Base-by-base conservation (phyloP, 2,329 filamentous ascomycete genomes). In the Catunica adiposa region DNA sequence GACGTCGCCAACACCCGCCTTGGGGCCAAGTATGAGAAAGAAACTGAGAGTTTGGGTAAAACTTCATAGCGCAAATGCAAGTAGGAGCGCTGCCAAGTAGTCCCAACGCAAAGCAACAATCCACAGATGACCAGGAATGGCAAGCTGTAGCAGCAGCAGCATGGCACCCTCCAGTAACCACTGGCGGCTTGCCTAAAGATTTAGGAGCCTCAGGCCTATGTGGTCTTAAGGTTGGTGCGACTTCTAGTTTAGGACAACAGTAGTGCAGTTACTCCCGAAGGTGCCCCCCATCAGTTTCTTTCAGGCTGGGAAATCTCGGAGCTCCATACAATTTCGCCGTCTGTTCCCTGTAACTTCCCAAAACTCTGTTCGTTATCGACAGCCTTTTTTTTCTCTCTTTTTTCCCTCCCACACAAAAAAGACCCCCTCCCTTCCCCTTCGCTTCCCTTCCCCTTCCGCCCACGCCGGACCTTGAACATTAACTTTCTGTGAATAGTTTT, bases 351-450 rank as follows among this genome's bases (percentile, higher is more conserved):
- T 14, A 23, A 17, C 17, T 40, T 37, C 11, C 11, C 31, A 11
- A 38, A 38, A 38, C 20, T 52, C 29, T 37, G 48, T 38, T 38
- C n/a, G 50, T 48, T 51, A 47, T 51, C 34, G 25, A 26, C n/a
- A 46, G 52, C 34, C 46, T 46, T 54, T 57, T 56, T 52, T 51
- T 29, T 52, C 26, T 58, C 31, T 29, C 29, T 37, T 51, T 52
- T 52, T 52, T 25, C 50, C 50, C 20, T 38, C 34, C 25, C 50
- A 37, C 50, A 37, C 15, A 52, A 38, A 38, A 52, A 52, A 25
- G 38, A 40, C 31, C 37, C 22, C 11, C 22, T 23, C 47, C 40
- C 51, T 44, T 31, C 15, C 23, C 29, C 6, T 47, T 40, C 34
- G 34, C 31, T 26, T 44, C n/a, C 38, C 15, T 6, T 25, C 46